Conservation (phyloP, 192 early-diverging fungal species). For the Umbelopsis sp. region DNA sequence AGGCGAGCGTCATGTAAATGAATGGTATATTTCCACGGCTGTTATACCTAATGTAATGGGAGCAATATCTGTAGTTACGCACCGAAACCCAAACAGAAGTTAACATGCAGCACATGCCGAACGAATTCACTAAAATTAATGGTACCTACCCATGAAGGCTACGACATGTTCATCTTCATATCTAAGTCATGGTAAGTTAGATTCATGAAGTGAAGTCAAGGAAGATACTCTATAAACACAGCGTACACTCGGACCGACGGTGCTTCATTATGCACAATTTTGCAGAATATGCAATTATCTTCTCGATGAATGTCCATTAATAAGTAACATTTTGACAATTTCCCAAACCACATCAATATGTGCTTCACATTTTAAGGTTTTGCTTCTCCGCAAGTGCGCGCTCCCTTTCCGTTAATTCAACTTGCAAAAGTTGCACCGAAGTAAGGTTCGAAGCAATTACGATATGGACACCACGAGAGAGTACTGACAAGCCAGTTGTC, state of each 20-base stretch:
- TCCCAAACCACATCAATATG: no score
- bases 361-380: no score
- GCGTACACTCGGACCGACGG: conserved; percentile 14
- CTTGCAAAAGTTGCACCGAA: no score
- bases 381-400: no score
- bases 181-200: neutral
- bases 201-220: neutral
- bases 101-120: no score
- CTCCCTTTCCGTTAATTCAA: no score
- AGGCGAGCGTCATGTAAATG: neutral
- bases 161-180: conserved; percentile 23
- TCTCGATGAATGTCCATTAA: conserved; percentile 1
- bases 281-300: conserved; percentile 27
- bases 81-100: no score
- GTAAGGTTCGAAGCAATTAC: no score
- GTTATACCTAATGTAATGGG: conserved; percentile 21
- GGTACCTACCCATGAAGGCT: conserved; percentile 18
- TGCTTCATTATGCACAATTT: conserved; percentile 9
- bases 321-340: neutral
- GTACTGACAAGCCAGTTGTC: no score
- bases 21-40: neutral
- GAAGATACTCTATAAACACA: neutral
- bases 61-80: conserved; percentile 6
- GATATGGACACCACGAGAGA: no score
- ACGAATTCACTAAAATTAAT: no score